These are phyloP conservation scores for Dictyophora rubrovolvata DNA, from an alignment of 768 basidiomycete species.

Conservation along the genomic window DNA sequence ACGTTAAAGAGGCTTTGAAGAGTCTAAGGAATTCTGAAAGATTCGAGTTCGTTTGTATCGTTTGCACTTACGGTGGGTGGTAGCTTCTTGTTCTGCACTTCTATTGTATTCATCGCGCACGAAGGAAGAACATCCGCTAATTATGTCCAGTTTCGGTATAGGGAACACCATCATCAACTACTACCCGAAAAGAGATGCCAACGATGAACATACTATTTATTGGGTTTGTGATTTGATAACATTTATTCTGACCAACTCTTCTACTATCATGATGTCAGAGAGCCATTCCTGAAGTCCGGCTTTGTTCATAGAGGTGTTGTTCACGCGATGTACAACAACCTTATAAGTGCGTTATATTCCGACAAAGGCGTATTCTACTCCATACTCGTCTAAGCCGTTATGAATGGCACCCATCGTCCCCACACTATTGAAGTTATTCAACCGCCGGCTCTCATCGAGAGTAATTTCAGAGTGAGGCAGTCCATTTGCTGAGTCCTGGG, in stretches of 20 bases:
- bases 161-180: conserved; percentile 95
- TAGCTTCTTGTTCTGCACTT: conserved; percentile 7
- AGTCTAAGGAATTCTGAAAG: conserved; percentile 80
- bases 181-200: conserved; percentile 91
- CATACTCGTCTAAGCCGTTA: too few species aligned
- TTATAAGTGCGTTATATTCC: conserved; percentile 91
- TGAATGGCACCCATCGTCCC: too few species aligned
- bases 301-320: conserved; percentile 90
- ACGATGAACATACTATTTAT: conserved; percentile 87
- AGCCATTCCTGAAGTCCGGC: conserved; percentile 95
- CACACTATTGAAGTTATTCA: too few species aligned
- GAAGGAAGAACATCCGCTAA: conserved; percentile 95
- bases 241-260: background rate
- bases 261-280: conserved; percentile 74
- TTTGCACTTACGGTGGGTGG: conserved; percentile 87
- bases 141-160: conserved; percentile 95
- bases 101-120: background rate
- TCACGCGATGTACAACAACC: conserved; percentile 90
- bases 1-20: conserved; percentile 75
- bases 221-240: conserved; percentile 42
- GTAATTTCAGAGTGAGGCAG: too few species aligned
- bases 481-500: too few species aligned
- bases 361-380: conserved; percentile 75
- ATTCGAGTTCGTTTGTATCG: conserved; percentile 87
- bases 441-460: too few species aligned